phyloP scores from a whole-genome alignment of 352 stramenopile species.

The Globisporangium mamillatum region DNA sequence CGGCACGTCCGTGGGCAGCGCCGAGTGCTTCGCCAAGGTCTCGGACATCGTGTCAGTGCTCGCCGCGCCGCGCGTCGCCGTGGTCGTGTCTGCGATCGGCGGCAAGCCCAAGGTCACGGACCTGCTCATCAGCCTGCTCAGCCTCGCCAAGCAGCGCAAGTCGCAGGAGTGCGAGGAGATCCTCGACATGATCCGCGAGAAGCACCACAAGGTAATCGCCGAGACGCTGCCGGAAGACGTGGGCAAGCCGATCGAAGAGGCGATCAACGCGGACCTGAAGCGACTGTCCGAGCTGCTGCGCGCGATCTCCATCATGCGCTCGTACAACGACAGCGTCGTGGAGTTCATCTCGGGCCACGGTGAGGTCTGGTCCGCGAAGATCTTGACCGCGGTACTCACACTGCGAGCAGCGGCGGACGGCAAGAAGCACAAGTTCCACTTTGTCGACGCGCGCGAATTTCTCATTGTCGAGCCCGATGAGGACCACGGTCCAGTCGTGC shows the following conservation, averaged over 20 bases:
- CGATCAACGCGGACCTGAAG: conserved; percentile 64
- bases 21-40: conserved; percentile 88
- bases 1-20: conserved; percentile 92
- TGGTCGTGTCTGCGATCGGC: conserved; percentile 95
- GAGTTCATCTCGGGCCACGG: conserved; percentile 95
- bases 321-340: conserved; percentile 81
- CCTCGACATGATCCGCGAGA: conserved; percentile 70
- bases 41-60: conserved; percentile 60
- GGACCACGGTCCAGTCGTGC: conserved; percentile 74
- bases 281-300: conserved; percentile 75
- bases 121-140: conserved; percentile 90
- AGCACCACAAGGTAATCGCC: conserved; percentile 75
- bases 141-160: conserved; percentile 84
- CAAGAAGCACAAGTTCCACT: conserved; percentile 76
- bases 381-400: conserved; percentile 82
- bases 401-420: conserved; percentile 38
- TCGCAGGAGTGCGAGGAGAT: conserved; percentile 60
- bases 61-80: conserved; percentile 52
- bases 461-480: conserved; percentile 76
- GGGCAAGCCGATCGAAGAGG: conserved; percentile 48
- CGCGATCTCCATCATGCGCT: conserved; percentile 88
- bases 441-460: conserved; percentile 91
- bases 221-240: conserved; percentile 49
- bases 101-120: conserved; percentile 96
- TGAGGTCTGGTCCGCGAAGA: conserved; percentile 94